Conservation (phyloP, 164 flowering plant species). For the Hamamelis virginiana region DNA sequence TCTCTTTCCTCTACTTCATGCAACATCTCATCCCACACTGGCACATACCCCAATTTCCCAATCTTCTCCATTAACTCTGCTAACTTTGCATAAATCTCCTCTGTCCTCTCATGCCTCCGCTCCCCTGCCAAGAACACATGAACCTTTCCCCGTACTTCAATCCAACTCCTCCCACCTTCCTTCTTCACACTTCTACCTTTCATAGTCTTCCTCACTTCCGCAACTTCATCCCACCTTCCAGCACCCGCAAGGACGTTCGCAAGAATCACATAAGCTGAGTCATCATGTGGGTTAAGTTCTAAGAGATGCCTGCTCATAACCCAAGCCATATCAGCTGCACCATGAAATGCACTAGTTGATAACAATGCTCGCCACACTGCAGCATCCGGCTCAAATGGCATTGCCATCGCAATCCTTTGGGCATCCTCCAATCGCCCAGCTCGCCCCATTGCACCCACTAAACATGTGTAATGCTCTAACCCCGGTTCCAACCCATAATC, state of each 20-base stretch:
- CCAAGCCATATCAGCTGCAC: conserved; percentile 38
- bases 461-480: conserved; percentile 71
- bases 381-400: conserved; percentile 71
- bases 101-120: conserved; percentile 33
- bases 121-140: conserved; percentile 71
- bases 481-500: conserved; percentile 50
- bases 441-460: conserved; percentile 59
- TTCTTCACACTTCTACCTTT: conserved; percentile 46
- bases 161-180: conserved; percentile 69
- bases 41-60: conserved; percentile 50
- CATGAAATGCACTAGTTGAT: conserved; percentile 41
- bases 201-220: conserved; percentile 61
- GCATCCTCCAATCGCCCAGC: conserved; percentile 61
- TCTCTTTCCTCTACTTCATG: conserved; percentile 43
- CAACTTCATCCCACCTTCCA: conserved; percentile 55
- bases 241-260: conserved; percentile 48
- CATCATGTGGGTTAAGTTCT: conserved; percentile 49
- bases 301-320: conserved; percentile 33
- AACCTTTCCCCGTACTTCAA: conserved; percentile 49
- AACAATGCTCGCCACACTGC: conserved; percentile 65
- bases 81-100: conserved; percentile 49
- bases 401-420: conserved; percentile 42
- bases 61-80: conserved; percentile 52
- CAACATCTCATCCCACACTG: conserved; percentile 38
- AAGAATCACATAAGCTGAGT: conserved; percentile 63